Evolutionary conservation across 257 asterid species (phyloP).

Genomic region (Solanum lycopersicoides): DNA sequence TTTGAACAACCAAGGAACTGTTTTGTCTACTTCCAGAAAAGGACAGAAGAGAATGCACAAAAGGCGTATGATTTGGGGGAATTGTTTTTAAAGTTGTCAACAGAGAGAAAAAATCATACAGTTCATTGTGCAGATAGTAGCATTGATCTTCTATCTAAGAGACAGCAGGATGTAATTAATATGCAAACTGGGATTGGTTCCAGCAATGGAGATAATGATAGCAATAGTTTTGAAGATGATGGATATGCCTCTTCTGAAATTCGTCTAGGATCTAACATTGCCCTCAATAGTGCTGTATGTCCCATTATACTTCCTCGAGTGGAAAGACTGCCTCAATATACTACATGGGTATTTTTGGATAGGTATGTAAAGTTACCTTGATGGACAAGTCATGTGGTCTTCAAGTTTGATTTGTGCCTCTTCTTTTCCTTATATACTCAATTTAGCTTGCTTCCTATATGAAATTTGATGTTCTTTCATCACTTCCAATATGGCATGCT

Average conservation of each 20-base stretch:
- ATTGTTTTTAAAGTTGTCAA: slow-evolving; percentile 36
- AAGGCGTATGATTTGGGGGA: slow-evolving; percentile 46
- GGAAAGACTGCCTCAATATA: slow-evolving; percentile 60
- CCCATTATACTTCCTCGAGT: slow-evolving; percentile 74
- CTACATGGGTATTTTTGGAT: slow-evolving; percentile 84
- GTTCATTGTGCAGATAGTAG: slow-evolving; percentile 33
- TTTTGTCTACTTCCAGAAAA: slow-evolving; percentile 40
- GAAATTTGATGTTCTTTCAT: not conserved
- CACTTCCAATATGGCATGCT: not conserved
- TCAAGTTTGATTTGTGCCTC: not conserved
- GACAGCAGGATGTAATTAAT: slow-evolving; percentile 82
- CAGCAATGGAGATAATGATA: slow-evolving; percentile 50
- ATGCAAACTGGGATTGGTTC: slow-evolving; percentile 69
- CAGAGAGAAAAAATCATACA: slow-evolving; percentile 47
- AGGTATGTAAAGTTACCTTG: slow-evolving; percentile 37
- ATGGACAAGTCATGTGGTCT: not conserved
- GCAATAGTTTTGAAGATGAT: slow-evolving; percentile 71
- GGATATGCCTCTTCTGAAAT: slow-evolving; percentile 81
- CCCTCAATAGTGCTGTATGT: slow-evolving; percentile 75
- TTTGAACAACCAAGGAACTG: not conserved
- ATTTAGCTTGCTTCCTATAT: not conserved
- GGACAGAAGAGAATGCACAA: slow-evolving; percentile 53
- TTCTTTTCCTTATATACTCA: not conserved
- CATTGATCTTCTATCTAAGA: slow-evolving; percentile 66
- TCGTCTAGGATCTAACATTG: slow-evolving; percentile 87